phyloP scores from a whole-genome alignment of 2,329 filamentous ascomycete genomes.

The Chaetomium globosum region DNA sequence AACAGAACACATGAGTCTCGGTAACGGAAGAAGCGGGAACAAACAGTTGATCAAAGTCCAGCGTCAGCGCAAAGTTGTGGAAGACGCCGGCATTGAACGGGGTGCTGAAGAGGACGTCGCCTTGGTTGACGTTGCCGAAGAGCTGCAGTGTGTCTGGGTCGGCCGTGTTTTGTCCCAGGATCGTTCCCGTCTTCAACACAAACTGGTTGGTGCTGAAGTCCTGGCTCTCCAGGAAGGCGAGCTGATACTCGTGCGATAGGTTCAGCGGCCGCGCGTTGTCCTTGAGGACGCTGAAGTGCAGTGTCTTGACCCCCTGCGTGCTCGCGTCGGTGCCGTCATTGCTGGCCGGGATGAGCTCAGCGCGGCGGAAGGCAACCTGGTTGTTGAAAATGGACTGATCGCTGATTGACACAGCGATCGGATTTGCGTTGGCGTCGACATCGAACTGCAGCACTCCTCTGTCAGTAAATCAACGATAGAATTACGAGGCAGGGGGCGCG shows the following conservation, averaged over 20 bases:
- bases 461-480: neutral
- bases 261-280: constrained; percentile 13
- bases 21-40: neutral
- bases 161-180: constrained; percentile 8
- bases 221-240: constrained; percentile 16
- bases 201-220: constrained; percentile 22
- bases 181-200: constrained; percentile 16
- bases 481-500: too few species aligned
- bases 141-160: constrained; percentile 15
- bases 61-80: constrained; percentile 15
- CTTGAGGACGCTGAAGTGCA: constrained; percentile 15
- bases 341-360: constrained; percentile 17
- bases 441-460: neutral
- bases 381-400: constrained; percentile 14
- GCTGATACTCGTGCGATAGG: constrained; percentile 19
- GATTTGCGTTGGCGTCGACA: neutral
- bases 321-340: constrained; percentile 15
- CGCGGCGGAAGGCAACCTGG: constrained; percentile 18
- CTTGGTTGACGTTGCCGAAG: constrained; percentile 13
- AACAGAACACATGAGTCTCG: neutral
- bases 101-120: constrained; percentile 7
- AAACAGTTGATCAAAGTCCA: constrained; percentile 14
- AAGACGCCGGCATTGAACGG: neutral
- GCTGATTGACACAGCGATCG: constrained; percentile 3
- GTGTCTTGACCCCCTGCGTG: constrained; percentile 17